A percentile compares a stretch with the other conserved stretches of the same genome.
Evolutionary conservation across 1,139 yeast species (phyloP).

Genomic region (Kluyveromyces sp.): DNA sequence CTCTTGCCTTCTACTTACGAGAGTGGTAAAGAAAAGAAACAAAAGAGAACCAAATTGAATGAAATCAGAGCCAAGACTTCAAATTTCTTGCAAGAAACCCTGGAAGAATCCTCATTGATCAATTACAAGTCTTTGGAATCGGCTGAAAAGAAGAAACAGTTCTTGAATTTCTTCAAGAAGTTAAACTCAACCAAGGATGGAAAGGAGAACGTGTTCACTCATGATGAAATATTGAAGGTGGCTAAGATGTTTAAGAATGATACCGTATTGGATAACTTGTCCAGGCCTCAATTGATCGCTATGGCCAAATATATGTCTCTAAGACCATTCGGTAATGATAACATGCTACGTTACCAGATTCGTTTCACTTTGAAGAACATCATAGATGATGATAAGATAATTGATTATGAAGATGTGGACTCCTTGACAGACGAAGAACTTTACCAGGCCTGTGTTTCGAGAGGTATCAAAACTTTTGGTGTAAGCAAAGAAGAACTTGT

Average conservation of each 20-base stretch:
- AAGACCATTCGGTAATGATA: slow-evolving; percentile 90
- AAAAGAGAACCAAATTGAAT: slow-evolving; percentile 59
- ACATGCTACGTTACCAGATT: slow-evolving; percentile 84
- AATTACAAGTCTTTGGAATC: slow-evolving; percentile 27
- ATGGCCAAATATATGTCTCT: slow-evolving; percentile 90
- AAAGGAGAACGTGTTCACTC: slow-evolving; percentile 54
- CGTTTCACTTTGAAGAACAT: slow-evolving; percentile 84
- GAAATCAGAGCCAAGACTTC: slow-evolving; percentile 77
- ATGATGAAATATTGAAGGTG: slow-evolving; percentile 68
- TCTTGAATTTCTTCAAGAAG: slow-evolving; percentile 70
- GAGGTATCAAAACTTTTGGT: slow-evolving; percentile 84
- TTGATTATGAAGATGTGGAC: slow-evolving; percentile 90
- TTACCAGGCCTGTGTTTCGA: slow-evolving; percentile 82
- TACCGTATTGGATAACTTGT: slow-evolving; percentile 83
- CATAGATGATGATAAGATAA: slow-evolving; percentile 86
- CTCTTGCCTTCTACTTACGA: slow-evolving; percentile 92
- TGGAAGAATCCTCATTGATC: slow-evolving; percentile 52
- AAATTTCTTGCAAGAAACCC: slow-evolving; percentile 71
- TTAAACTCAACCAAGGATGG: slow-evolving; percentile 62
- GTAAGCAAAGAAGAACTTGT: slow-evolving; percentile 80
- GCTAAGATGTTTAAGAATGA: slow-evolving; percentile 92
- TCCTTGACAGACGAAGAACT: slow-evolving; percentile 76
- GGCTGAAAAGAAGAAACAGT: slow-evolving; percentile 67
- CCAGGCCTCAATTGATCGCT: slow-evolving; percentile 87
- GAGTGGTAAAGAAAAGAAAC: slow-evolving; percentile 62